Evolutionary conservation across 768 basidiomycete species (phyloP).

Genomic region (Russula foetens): DNA sequence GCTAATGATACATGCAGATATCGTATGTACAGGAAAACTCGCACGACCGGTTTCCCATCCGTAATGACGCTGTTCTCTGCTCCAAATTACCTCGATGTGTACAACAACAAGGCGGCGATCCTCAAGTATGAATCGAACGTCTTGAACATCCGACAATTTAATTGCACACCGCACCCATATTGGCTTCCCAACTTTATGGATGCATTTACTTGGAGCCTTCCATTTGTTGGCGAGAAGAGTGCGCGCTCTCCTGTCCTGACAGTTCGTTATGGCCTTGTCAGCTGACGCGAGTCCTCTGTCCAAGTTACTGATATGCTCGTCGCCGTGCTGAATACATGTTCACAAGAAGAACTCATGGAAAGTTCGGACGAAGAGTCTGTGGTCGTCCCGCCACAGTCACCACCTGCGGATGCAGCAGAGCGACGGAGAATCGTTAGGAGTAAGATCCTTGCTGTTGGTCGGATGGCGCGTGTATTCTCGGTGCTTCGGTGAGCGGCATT

Average conservation of each 20-base stretch:
- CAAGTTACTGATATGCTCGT: slow-evolving; percentile 98
- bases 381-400: slow-evolving; percentile 28
- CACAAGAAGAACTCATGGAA: slow-evolving; percentile 94
- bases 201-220: slow-evolving; percentile 96
- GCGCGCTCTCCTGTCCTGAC: slow-evolving; percentile 25
- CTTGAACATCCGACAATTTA: slow-evolving; percentile 97
- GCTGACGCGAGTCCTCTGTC: not conserved
- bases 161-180: slow-evolving; percentile 90
- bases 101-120: slow-evolving; percentile 98
- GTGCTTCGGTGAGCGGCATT: slow-evolving; percentile 67
- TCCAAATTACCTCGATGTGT: slow-evolving; percentile 96
- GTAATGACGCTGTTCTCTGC: slow-evolving; percentile 99
- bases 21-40: slow-evolving; percentile 98
- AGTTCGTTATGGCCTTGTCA: not conserved
- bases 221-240: slow-evolving; percentile 98
- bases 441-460: slow-evolving; percentile 96
- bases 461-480: slow-evolving; percentile 94
- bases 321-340: slow-evolving; percentile 93
- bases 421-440: slow-evolving; percentile 91
- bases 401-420: slow-evolving; percentile 48
- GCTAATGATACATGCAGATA: slow-evolving; percentile 42
- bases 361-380: slow-evolving; percentile 44
- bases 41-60: slow-evolving; percentile 95
- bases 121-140: slow-evolving; percentile 99
- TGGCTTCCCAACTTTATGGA: slow-evolving; percentile 98